Conservation (phyloP, 1,284 basidiomycete genomes). For the Ustilago crameri region DNA sequence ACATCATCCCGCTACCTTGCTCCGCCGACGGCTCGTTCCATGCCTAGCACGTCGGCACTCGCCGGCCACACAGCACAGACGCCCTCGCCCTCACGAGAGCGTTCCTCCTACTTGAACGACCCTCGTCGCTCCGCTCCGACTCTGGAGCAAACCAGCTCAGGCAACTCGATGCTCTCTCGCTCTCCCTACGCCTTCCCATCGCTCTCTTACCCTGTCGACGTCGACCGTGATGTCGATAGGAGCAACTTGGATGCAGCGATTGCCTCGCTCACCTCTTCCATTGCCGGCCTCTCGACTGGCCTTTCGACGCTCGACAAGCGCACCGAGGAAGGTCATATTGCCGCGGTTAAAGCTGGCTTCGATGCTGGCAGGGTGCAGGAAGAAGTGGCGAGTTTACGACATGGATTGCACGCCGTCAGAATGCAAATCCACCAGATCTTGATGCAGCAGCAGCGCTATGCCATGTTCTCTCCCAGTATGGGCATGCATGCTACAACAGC, state of each 20-base stretch:
- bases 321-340: constrained; percentile 47
- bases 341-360: constrained; percentile 42
- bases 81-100: constrained; percentile 20
- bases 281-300: constrained; percentile 21
- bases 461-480: constrained; percentile 20
- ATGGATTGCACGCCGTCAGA: constrained; percentile 49
- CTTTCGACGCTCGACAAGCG: constrained; percentile 36
- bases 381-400: constrained; percentile 47
- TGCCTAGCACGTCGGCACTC: constrained; percentile 19
- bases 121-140: constrained; percentile 3
- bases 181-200: neutral
- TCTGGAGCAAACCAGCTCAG: constrained; percentile 3
- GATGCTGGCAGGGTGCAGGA: constrained; percentile 51
- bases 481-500: constrained; percentile 1
- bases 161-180: neutral
- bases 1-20: constrained; percentile 19
- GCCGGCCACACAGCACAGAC: neutral
- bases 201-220: constrained; percentile 2
- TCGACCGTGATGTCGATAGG: constrained; percentile 16
- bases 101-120: constrained; percentile 11
- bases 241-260: constrained; percentile 31
- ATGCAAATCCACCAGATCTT: constrained; percentile 54
- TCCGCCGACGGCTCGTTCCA: constrained; percentile 30
- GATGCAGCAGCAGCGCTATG: constrained; percentile 45
- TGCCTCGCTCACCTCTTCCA: constrained; percentile 19